Evolutionary conservation across 306 rosid species (phyloP).

Genomic region (Malus sylvestris): DNA sequence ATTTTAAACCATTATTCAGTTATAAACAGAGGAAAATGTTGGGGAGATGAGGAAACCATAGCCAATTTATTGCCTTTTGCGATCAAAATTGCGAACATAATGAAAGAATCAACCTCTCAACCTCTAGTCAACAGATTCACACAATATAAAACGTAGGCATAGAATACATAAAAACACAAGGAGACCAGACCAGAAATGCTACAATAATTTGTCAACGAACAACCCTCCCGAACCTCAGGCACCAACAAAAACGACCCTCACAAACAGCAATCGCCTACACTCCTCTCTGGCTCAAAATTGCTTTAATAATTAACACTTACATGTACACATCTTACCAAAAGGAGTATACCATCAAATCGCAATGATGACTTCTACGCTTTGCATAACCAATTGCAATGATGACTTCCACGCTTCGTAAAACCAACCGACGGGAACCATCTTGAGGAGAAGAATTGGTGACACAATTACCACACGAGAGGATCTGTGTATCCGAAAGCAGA

Average conservation of each 20-base stretch:
- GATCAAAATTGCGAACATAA: conserved; percentile 14
- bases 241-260: conserved; percentile 21
- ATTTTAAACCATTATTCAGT: too few species aligned
- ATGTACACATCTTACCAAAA: conserved; percentile 67
- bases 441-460: conserved; percentile 65
- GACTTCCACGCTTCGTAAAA: conserved; percentile 49
- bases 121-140: conserved; percentile 19
- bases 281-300: conserved; percentile 37
- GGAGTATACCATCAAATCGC: conserved; percentile 27
- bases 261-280: conserved; percentile 34
- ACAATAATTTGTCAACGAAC: conserved; percentile 37
- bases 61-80: neutral
- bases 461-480: conserved; percentile 40
- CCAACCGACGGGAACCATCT: conserved; percentile 64
- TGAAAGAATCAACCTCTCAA: conserved; percentile 28
- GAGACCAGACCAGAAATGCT: conserved; percentile 21
- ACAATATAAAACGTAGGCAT: neutral
- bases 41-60: too few species aligned
- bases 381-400: conserved; percentile 45
- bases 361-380: conserved; percentile 42
- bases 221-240: conserved; percentile 46
- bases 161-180: conserved; percentile 2
- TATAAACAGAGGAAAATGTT: too few species aligned
- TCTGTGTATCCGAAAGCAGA: conserved; percentile 22
- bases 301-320: conserved; percentile 35